Conservation (phyloP, 192 early-diverging fungal species). For the Gorgonomyces haynaldii region DNA sequence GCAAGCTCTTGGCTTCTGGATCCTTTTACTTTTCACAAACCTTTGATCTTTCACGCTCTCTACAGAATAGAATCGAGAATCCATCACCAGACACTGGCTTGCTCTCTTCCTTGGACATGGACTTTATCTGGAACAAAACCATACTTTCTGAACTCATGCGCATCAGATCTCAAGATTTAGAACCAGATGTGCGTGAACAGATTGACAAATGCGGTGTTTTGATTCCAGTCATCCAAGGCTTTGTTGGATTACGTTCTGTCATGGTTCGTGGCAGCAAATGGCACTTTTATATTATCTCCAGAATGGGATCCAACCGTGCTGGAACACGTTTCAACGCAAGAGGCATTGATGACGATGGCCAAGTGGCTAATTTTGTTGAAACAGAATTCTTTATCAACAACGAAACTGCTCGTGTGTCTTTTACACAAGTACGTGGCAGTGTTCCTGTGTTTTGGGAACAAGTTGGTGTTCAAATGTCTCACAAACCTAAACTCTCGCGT, state of each 20-base stretch:
- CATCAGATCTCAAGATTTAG: constrained; percentile 64
- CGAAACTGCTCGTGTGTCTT: constrained; percentile 16
- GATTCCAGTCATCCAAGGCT: constrained; percentile 66
- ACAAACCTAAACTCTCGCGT: constrained; percentile 77
- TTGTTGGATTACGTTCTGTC: constrained; percentile 35
- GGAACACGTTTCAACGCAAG: constrained; percentile 91
- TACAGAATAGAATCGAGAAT: constrained; percentile 51
- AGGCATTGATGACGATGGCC: constrained; percentile 92
- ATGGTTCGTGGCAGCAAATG: background rate
- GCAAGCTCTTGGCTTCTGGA: constrained; percentile 70
- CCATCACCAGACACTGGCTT: constrained; percentile 24
- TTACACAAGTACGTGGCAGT: constrained; percentile 15
- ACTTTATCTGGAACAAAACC: constrained; percentile 88
- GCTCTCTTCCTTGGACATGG: constrained; percentile 52
- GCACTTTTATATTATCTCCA: constrained; percentile 40
- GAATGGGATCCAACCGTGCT: constrained; percentile 66
- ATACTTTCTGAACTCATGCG: constrained; percentile 69
- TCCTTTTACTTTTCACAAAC: constrained; percentile 87
- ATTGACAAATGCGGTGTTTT: constrained; percentile 69
- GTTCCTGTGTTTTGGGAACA: constrained; percentile 89
- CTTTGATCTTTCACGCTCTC: constrained; percentile 76
- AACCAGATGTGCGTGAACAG: constrained; percentile 41
- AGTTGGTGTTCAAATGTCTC: constrained; percentile 67
- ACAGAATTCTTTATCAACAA: constrained; percentile 74
- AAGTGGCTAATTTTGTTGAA: constrained; percentile 98